Evolutionary conservation across 176 grass and related monocot species (phyloP), one percentile per base, ranked within the genome.

Genomic region (Thinopyrum elongatum): DNA sequence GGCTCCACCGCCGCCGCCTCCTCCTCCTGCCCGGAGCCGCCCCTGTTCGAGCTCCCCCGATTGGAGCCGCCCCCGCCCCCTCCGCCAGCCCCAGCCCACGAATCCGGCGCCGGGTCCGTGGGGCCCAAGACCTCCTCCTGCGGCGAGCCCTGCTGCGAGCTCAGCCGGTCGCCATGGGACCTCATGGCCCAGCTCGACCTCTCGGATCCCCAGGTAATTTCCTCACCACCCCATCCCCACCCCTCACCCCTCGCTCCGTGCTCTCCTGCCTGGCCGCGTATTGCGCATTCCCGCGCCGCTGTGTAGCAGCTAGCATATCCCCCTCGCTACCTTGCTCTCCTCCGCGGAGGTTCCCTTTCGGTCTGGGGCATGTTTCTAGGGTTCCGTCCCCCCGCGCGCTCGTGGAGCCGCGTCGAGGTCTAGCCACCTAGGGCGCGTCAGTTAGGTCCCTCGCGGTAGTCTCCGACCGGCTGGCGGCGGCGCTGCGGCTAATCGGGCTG

Each of bases 121-220:
- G 19, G 38, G 5, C 15, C 21, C 2, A 15, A 61, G 46, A 27
- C 84, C 22, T 33, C 70, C 1, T 46, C 39, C 6, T 1, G 13
- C n/a, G n/a, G 38, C 0, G 62, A 89, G 55, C 23, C 36, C 39
- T 88, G 16, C 53, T 57, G 63, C 27, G 38, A 81, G 83, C 75
- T 89, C 34, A 88, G 31, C 80, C 38, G 51, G 68, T 88, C 83
- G 9, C 75, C 86, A 0, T 93, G 92, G 92, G 88, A 93, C 68
- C 79, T 86, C 14, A 80, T 88, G 49, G 13, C 10, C 16, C 65
- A 82, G 22, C 78, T 83, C 15, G 49, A 81, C 55, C 5, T 85
- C 27, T 83, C 77, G 62, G 68, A 82, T 72, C 78, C 72, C 38
- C 26, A 88, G 79, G 88, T 93, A 71, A 42, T 26, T 12, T 57